Evolutionary conservation across 2,329 filamentous ascomycete species (phyloP).

Genomic region (Torrubiella hemipterigena): DNA sequence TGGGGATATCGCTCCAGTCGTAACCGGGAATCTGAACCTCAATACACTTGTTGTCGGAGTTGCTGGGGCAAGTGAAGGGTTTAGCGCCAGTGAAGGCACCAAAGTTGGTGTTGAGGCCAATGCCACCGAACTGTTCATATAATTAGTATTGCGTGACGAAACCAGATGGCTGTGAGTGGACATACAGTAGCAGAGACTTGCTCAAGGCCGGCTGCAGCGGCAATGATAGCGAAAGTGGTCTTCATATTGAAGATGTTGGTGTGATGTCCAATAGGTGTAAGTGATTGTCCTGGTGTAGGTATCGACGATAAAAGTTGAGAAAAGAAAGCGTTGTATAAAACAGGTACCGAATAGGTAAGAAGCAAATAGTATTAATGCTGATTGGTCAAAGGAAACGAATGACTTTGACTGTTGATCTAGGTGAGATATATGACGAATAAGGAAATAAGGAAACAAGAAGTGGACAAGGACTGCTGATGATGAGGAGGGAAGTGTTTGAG

Average conservation of each 20-base stretch:
- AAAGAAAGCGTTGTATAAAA: conserved; percentile 5
- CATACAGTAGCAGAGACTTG: conserved; percentile 36
- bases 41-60: conserved; percentile 68
- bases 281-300: conserved; percentile 1
- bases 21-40: conserved; percentile 58
- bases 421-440: conserved; percentile 1
- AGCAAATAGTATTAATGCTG: too few relatives aligned
- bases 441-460: neutral
- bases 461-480: too few relatives aligned
- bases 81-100: conserved; percentile 17
- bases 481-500: too few relatives aligned
- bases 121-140: too few relatives aligned
- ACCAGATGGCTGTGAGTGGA: too few relatives aligned
- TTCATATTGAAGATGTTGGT: conserved; percentile 31
- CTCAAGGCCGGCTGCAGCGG: conserved; percentile 37
- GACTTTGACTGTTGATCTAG: conserved; percentile 29
- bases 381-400: conserved; percentile 42
- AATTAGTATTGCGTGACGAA: too few relatives aligned
- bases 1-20: conserved; percentile 52
- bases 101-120: too few relatives aligned
- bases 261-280: conserved; percentile 3
- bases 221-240: conserved; percentile 33
- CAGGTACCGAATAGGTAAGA: too few relatives aligned
- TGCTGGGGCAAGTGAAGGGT: conserved; percentile 55
- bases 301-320: conserved; percentile 8